Conservation (phyloP, 257 asterid species). For the Nicotiana benthamiana region DNA sequence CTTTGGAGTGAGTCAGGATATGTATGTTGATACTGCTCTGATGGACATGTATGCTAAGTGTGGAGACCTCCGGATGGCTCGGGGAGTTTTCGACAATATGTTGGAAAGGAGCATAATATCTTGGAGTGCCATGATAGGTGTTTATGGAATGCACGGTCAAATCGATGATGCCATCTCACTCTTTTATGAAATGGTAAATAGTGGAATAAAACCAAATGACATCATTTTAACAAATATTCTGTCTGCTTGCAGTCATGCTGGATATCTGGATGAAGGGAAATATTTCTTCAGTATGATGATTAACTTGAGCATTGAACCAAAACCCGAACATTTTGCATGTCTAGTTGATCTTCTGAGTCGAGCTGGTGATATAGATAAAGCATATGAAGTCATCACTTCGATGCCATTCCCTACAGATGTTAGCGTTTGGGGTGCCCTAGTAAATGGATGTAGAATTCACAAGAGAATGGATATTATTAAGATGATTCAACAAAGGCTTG, state of each 20-base stretch:
- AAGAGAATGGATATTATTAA: conserved; percentile 60
- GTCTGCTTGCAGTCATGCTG: conserved; percentile 81
- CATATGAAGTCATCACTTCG: conserved; percentile 48
- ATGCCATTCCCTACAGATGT: conserved; percentile 58
- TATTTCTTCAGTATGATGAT: conserved; percentile 53
- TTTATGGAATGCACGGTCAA: conserved; percentile 75
- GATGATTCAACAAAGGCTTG: conserved; percentile 34
- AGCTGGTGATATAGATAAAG: conserved; percentile 65
- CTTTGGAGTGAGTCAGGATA: conserved; percentile 40
- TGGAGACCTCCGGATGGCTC: conserved; percentile 68
- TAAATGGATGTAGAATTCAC: conserved; percentile 85
- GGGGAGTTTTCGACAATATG: conserved; percentile 50
- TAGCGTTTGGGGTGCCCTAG: conserved; percentile 68
- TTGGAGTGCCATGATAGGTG: conserved; percentile 82
- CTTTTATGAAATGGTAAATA: conserved; percentile 50
- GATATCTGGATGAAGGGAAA: conserved; percentile 64
- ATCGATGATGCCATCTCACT: conserved; percentile 44
- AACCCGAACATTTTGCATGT: conserved; percentile 66
- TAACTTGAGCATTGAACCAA: conserved; percentile 50
- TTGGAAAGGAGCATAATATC: conserved; percentile 44
- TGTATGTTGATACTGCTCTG: conserved; percentile 58
- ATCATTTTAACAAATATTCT: conserved; percentile 65
- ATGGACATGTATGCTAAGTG: conserved; percentile 75
- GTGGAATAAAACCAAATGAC: conserved; percentile 57
- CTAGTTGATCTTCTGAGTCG: conserved; percentile 87